Conservation (phyloP, 371 early-diverging fungal species). For the Vavraia culicis region DNA sequence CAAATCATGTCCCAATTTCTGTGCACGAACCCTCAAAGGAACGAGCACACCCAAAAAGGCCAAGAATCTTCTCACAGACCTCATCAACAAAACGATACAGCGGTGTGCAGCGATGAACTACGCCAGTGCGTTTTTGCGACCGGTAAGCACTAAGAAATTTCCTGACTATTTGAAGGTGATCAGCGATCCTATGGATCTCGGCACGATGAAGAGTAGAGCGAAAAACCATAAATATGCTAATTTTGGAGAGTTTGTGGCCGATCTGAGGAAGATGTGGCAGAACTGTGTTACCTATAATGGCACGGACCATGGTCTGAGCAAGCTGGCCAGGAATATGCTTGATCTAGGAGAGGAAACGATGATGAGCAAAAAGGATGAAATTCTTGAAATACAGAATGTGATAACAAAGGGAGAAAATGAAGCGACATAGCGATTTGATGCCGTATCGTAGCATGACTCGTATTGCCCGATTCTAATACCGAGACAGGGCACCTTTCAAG, state of each 20-base stretch:
- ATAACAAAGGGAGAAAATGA: not conserved
- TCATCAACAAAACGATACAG: slow-evolving; percentile 26
- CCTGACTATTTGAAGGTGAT: slow-evolving; percentile 39
- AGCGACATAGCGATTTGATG: not conserved
- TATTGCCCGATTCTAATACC: not conserved
- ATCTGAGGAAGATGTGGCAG: slow-evolving; percentile 37
- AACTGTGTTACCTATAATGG: slow-evolving; percentile 45
- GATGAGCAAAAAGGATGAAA: slow-evolving; percentile 14
- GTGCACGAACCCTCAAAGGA: slow-evolving; percentile 15
- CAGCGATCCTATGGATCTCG: slow-evolving; percentile 41
- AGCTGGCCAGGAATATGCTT: slow-evolving; percentile 37
- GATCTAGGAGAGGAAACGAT: slow-evolving; percentile 1
- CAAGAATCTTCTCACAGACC: slow-evolving; percentile 21
- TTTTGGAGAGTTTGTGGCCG: slow-evolving; percentile 36
- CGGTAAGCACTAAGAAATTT: slow-evolving; percentile 44
- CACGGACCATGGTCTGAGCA: slow-evolving; percentile 40
- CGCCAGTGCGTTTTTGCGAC: slow-evolving; percentile 42
- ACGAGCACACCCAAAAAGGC: slow-evolving; percentile 33
- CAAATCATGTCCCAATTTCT: slow-evolving; percentile 43
- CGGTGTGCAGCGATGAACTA: slow-evolving; percentile 29
- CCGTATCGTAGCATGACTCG: not conserved
- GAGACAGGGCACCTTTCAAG: no score
- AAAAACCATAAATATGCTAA: slow-evolving; percentile 30
- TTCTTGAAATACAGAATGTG: slow-evolving; percentile 1
- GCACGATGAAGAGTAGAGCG: slow-evolving; percentile 40